Conservation (phyloP, 2,329 filamentous ascomycete species). For the Aspergillus novofumigatus region DNA sequence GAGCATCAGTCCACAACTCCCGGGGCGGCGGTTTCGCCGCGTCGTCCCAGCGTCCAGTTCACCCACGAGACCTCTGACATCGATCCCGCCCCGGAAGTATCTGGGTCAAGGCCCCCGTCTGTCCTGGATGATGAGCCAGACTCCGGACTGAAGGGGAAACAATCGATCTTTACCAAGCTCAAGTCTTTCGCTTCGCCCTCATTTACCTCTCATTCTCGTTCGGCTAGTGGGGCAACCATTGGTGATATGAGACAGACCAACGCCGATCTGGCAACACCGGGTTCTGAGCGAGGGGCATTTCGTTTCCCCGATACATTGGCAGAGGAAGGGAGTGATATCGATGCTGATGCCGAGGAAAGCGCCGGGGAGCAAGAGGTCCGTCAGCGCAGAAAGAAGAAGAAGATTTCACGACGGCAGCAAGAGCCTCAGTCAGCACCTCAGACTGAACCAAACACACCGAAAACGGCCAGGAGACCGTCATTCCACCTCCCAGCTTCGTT, state of each 20-base stretch:
- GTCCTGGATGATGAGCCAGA: constrained; percentile 61
- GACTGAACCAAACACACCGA: constrained; percentile 66
- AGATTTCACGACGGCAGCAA: constrained; percentile 46
- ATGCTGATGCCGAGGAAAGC: constrained; percentile 81
- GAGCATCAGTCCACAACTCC: constrained; percentile 20
- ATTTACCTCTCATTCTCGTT: constrained; percentile 48
- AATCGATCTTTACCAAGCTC: constrained; percentile 72
- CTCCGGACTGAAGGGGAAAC: constrained; percentile 52
- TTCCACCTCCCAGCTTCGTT: constrained; percentile 46
- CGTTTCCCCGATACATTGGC: constrained; percentile 53
- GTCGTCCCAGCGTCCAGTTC: constrained; percentile 72
- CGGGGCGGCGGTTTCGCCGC: constrained; percentile 37
- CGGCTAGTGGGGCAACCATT: constrained; percentile 45
- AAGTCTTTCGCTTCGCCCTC: constrained; percentile 62
- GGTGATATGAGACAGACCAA: constrained; percentile 38
- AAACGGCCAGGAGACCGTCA: constrained; percentile 37
- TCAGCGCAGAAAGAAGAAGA: constrained; percentile 57
- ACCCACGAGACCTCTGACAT: constrained; percentile 52
- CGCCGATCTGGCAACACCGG: constrained; percentile 41
- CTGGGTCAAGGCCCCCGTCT: constrained; percentile 61
- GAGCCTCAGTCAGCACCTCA: constrained; percentile 49
- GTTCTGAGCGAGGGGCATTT: constrained; percentile 47
- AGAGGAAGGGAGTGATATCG: constrained; percentile 64
- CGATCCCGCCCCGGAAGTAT: constrained; percentile 46
- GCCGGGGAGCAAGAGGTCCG: constrained; percentile 64